Evolutionary conservation across 208 protist genomes (phyloP), one percentile per base, ranked within the genome.

Genomic region (Crithidia sp.): DNA sequence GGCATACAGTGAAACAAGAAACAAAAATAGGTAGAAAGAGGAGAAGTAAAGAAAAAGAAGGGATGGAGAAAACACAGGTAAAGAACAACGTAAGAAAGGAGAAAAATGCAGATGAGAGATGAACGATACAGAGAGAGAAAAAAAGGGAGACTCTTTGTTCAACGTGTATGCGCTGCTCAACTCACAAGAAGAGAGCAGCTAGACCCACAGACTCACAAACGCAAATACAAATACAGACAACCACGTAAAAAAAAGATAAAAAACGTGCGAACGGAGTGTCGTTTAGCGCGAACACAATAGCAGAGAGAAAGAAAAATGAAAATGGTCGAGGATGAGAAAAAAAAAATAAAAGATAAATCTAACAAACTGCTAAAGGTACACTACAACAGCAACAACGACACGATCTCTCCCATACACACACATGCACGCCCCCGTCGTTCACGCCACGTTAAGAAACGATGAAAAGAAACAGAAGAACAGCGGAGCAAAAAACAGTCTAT

Each of bases 321-420:
- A 28, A 28, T 0, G 28, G 28, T 28, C 28, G 28, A 28, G 28
- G 28, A 28, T 28, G 28, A 28, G 36, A 52, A 60, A 71, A 62
- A 61, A 43, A 60, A 43, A 61, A 3, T 5, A 47, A 57, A n/a
- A 57, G 39, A 45, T 10, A 58, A 57, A 66, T 14, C 36, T 44
- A 36, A 37, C 3, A 14, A 43, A 19, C 14, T 17, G 9, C 7
- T 5, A 62, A 49, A 50, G 9, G 7, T 50, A 45, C 14, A 4
- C 5, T 49, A 49, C 7, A 49, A 7, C 45, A 49, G 45, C 7
- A 49, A 49, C 12, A 13, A 49, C 45, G 45, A 13, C 12, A 2
- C 45, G 28, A 0, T 28, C 28, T 28, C 28, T 28, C 28, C 28
- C 28, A 28, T 28, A 28, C 28, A 28, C 28, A 28, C 28, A 28